Evolutionary conservation across 805 yeast genomes (phyloP).

Genomic region (Kuraishia molischiana): DNA sequence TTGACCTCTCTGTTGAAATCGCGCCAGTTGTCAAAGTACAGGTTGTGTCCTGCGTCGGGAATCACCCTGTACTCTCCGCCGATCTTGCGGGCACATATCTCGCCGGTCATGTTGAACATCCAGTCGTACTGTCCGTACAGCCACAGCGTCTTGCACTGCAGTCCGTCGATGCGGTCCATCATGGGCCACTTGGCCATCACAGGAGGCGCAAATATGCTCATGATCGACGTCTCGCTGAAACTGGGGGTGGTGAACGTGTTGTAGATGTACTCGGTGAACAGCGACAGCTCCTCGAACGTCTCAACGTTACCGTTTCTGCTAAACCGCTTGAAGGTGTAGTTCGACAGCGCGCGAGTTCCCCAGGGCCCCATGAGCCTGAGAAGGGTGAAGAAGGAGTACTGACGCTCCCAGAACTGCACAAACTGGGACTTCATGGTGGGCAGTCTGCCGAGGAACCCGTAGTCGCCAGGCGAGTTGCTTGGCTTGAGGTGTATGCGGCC

Average conservation of each 20-base stretch:
- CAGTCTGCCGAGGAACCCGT: conserved; percentile 35
- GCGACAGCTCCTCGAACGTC: conserved; percentile 15
- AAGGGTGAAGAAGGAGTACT: conserved; percentile 35
- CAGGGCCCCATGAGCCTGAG: conserved; percentile 33
- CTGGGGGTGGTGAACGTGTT: conserved; percentile 18
- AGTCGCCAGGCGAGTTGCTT: conserved; percentile 31
- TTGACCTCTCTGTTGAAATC: conserved; percentile 40
- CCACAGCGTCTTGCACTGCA: conserved; percentile 29
- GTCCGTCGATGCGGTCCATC: conserved; percentile 38
- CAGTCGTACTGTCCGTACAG: conserved; percentile 67
- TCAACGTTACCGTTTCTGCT: conserved; percentile 15
- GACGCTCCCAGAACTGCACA: conserved; percentile 27
- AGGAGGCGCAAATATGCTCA: conserved; percentile 43
- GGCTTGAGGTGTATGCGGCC: conserved; percentile 18
- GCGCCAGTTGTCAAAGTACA: conserved; percentile 55
- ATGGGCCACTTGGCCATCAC: conserved; percentile 59
- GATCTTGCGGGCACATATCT: conserved; percentile 23
- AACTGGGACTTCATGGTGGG: conserved; percentile 28
- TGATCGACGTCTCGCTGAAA: conserved; percentile 26
- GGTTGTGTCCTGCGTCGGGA: conserved; percentile 62
- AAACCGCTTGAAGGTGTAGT: conserved; percentile 17
- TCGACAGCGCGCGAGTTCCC: conserved; percentile 20
- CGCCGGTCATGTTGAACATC: conserved; percentile 61
- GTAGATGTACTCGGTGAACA: conserved; percentile 22
- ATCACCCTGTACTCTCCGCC: conserved; percentile 24